Evolutionary conservation across 495 filamentous ascomycete species (phyloP).

Genomic region (Usnea hakonensis): DNA sequence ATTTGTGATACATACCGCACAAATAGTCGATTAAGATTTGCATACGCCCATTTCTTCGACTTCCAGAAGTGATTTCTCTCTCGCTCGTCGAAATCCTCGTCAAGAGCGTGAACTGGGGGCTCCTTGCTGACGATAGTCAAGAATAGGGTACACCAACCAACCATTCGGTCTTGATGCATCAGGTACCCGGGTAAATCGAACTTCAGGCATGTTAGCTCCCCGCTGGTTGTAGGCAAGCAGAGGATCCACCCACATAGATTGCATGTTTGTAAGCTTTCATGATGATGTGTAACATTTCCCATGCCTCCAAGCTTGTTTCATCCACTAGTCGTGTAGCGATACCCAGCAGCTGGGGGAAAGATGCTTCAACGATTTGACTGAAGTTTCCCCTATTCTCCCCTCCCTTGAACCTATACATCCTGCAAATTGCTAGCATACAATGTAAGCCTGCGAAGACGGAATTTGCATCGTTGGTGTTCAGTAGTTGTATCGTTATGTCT

Average conservation of each 20-base stretch:
- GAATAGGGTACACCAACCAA: conserved; percentile 93
- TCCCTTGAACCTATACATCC: conserved; percentile 88
- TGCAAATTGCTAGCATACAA: conserved; percentile 86
- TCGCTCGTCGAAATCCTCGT: conserved; percentile 76
- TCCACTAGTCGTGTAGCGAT: conserved; percentile 84
- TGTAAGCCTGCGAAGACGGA: conserved; percentile 90
- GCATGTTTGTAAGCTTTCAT: conserved; percentile 97
- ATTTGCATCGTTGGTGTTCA: conserved; percentile 71
- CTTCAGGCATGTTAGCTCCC: conserved; percentile 35
- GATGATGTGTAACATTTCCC: conserved; percentile 90
- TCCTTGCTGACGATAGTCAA: conserved; percentile 79
- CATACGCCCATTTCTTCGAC: conserved; percentile 98
- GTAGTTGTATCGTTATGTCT: conserved; percentile 78
- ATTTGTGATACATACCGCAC: conserved; percentile 55
- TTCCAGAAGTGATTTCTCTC: conserved; percentile 99
- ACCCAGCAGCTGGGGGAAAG: conserved; percentile 80
- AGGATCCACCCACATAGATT: conserved; percentile 66
- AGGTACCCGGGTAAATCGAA: conserved; percentile 78
- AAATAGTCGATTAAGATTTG: conserved; percentile 90
- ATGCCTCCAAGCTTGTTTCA: conserved; percentile 85
- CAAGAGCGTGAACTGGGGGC: conserved; percentile 67
- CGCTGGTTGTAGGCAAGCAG: background rate
- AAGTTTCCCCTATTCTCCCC: conserved; percentile 76
- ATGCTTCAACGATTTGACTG: conserved; percentile 84
- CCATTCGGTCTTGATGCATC: conserved; percentile 69